phyloP scores from a whole-genome alignment of 2,329 filamentous ascomycete genomes.

The Hymenoscyphus fraxineus region DNA sequence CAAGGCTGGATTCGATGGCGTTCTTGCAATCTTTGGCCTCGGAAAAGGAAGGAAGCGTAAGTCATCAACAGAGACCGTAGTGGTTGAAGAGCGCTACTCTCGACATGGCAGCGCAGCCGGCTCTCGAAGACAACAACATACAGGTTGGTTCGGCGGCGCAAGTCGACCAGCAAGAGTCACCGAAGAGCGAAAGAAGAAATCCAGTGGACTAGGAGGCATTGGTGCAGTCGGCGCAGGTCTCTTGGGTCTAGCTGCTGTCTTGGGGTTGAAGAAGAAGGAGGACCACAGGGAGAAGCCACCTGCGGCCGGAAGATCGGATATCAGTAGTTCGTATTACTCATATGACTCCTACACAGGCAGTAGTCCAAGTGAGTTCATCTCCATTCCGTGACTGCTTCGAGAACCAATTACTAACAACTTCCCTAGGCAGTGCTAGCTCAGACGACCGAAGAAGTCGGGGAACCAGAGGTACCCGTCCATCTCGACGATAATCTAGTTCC shows the following conservation, averaged over 20 bases:
- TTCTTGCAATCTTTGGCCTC: conserved; percentile 58
- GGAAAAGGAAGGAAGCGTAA: conserved; percentile 48
- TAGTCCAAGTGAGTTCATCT: conserved; percentile 32
- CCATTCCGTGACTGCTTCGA: neutral
- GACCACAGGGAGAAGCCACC: conserved; percentile 23
- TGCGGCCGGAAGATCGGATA: conserved; percentile 20
- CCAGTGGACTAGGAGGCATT: conserved; percentile 48
- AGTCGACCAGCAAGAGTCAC: conserved; percentile 44
- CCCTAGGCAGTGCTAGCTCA: conserved; percentile 31
- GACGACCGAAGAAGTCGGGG: conserved; percentile 31
- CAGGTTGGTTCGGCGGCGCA: conserved; percentile 52
- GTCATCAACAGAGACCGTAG: conserved; percentile 49
- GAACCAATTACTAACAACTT: conserved; percentile 19
- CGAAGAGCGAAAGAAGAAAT: conserved; percentile 48
- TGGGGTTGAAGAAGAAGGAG: conserved; percentile 33
- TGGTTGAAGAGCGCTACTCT: conserved; percentile 60
- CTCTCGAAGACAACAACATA: conserved; percentile 35
- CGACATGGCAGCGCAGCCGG: conserved; percentile 42
- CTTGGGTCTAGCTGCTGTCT: conserved; percentile 29
- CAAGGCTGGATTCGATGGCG: conserved; percentile 56
- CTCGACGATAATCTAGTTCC: conserved; percentile 1
- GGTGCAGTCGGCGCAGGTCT: conserved; percentile 41
- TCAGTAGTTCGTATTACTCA: conserved; percentile 33
- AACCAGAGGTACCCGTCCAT: conserved; percentile 17
- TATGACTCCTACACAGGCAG: conserved; percentile 33